Percentiles rank a stretch among this genome's conserved stretches.
Evolutionary conservation across 352 stramenopile genomes (phyloP).

Genomic region (Pythium dissimile): DNA sequence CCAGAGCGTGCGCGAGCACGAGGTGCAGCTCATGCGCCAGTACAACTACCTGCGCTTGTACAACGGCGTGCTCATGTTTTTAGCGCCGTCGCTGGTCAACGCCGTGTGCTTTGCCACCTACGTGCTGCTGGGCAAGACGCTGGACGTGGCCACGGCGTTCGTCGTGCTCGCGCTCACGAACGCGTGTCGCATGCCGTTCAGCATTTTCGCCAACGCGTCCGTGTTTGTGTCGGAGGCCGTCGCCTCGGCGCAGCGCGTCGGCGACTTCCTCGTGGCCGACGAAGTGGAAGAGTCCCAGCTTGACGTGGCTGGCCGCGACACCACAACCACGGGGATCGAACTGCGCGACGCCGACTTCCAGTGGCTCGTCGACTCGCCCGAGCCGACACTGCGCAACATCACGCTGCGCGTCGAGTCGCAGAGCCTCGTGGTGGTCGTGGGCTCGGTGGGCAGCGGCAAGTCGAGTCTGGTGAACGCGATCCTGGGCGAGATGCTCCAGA

Average conservation of each 20-base stretch:
- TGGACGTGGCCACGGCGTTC: constrained; percentile 92
- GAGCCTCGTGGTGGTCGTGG: constrained; percentile 49
- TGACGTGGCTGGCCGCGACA: neutral
- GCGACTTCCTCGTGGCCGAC: constrained; percentile 36
- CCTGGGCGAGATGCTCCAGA: constrained; percentile 43
- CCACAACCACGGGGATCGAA: constrained; percentile 1
- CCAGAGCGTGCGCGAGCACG: constrained; percentile 17
- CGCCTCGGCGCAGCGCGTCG: constrained; percentile 37
- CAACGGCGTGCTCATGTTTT: constrained; percentile 43
- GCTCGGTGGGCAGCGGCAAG: constrained; percentile 47
- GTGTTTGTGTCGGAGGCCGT: constrained; percentile 46
- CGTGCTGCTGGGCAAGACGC: constrained; percentile 59
- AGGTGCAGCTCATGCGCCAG: constrained; percentile 22
- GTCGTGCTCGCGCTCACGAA: constrained; percentile 90
- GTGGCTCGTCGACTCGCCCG: constrained; percentile 22
- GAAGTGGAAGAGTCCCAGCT: constrained; percentile 28
- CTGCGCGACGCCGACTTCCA: constrained; percentile 31
- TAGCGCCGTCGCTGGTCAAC: constrained; percentile 89
- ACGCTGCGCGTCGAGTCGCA: constrained; percentile 21
- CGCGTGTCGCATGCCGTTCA: constrained; percentile 47
- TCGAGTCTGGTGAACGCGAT: constrained; percentile 50
- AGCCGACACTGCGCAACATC: constrained; percentile 22
- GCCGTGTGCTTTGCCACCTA: constrained; percentile 86
- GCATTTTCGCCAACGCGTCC: constrained; percentile 45
- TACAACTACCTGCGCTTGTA: constrained; percentile 24